Evolutionary conservation across 805 yeast genomes (phyloP).

Genomic region (Saccharomycopsis fermentans): DNA sequence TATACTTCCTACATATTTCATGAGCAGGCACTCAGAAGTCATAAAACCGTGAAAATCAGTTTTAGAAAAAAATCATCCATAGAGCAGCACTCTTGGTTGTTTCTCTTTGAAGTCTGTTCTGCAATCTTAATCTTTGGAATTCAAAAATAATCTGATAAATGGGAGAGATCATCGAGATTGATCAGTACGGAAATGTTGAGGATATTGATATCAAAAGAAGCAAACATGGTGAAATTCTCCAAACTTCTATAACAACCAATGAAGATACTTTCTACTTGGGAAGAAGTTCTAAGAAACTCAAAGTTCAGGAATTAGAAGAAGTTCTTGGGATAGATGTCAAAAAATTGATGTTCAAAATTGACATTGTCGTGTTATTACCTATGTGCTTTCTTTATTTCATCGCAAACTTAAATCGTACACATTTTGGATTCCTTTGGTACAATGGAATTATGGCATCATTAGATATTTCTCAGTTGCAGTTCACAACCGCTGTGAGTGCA

Average conservation of each 20-base stretch:
- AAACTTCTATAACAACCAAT: not conserved
- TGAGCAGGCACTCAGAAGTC: too few relatives aligned
- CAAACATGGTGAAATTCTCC: not conserved
- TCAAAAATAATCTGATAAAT: too few relatives aligned
- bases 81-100: too few relatives aligned
- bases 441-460: constrained; percentile 50
- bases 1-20: too few relatives aligned
- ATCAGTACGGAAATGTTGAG: not conserved
- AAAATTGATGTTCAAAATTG: constrained; percentile 51
- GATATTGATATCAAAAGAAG: not conserved
- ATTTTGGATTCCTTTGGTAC: constrained; percentile 60
- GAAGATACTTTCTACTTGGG: constrained; percentile 4
- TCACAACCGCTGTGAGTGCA: constrained; percentile 32
- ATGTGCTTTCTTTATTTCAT: constrained; percentile 58
- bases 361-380: constrained; percentile 56
- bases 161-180: not conserved
- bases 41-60: too few relatives aligned
- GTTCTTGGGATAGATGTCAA: constrained; percentile 39
- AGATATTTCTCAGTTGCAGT: constrained; percentile 45
- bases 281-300: constrained; percentile 9
- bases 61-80: too few relatives aligned
- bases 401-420: constrained; percentile 65
- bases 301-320: constrained; percentile 27
- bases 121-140: too few relatives aligned
- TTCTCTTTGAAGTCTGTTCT: too few relatives aligned